These are phyloP conservation scores for Candida khao-thaluensis DNA, from an alignment of 805 yeast species.

Conservation along the genomic window DNA sequence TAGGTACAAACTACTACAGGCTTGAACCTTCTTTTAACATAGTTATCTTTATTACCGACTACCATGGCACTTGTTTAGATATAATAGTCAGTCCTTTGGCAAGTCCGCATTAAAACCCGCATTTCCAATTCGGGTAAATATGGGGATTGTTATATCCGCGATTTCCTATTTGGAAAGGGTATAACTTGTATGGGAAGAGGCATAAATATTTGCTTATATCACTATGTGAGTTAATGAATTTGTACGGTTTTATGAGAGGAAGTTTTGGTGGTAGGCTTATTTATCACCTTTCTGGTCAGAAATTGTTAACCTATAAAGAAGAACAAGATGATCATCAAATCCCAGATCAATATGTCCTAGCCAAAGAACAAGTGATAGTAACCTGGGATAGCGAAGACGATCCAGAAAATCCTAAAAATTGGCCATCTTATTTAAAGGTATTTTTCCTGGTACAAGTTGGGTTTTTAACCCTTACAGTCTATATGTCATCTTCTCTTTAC, in stretches of 20 bases:
- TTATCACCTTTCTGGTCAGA: slow-evolving; percentile 27
- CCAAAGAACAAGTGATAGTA: background rate
- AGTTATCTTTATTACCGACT: background rate
- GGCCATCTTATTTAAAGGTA: slow-evolving; percentile 45
- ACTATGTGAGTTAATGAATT: background rate
- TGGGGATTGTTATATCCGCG: background rate
- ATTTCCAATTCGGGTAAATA: background rate
- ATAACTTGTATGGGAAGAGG: too few species aligned
- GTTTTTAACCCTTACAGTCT: slow-evolving; percentile 33
- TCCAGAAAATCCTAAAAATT: slow-evolving; percentile 56
- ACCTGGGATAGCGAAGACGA: slow-evolving; percentile 32
- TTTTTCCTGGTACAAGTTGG: slow-evolving; percentile 30
- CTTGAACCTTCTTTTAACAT: background rate
- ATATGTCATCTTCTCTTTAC: slow-evolving; percentile 53
- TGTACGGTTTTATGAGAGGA: slow-evolving; percentile 5
- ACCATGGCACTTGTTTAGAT: too few species aligned
- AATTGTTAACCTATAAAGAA: slow-evolving; percentile 23
- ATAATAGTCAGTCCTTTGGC: background rate
- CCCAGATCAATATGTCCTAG: slow-evolving; percentile 22
- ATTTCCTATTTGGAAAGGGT: background rate
- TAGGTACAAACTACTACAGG: slow-evolving; percentile 26
- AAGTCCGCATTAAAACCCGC: background rate
- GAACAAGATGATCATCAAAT: slow-evolving; percentile 27
- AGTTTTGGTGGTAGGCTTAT: slow-evolving; percentile 23
- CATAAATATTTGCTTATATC: background rate